phyloP scores from a whole-genome alignment of 2,329 filamentous ascomycete genomes.

The Alternaria sp. region DNA sequence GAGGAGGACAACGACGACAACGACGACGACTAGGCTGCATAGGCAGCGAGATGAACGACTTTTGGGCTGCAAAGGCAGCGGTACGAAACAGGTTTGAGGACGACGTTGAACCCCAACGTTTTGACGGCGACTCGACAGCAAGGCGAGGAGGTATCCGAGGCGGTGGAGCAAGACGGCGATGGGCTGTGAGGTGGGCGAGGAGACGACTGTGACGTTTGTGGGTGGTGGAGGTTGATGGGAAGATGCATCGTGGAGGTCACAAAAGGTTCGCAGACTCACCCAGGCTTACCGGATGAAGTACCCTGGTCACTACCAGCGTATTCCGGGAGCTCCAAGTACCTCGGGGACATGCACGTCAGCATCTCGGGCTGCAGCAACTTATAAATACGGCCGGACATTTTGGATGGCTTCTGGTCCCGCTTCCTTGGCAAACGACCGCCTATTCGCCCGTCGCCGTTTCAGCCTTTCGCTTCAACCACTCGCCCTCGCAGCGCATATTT shows the following conservation, averaged over 20 bases:
- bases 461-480: constrained; percentile 11
- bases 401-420: neutral
- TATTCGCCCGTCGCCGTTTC: constrained; percentile 11
- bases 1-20: neutral
- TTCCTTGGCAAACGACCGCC: constrained; percentile 11
- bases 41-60: neutral
- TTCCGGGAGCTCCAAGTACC: neutral
- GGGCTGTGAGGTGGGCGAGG: neutral
- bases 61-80: neutral
- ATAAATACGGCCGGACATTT: neutral
- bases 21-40: neutral
- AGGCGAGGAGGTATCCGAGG: neutral
- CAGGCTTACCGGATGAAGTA: neutral
- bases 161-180: no score
- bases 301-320: neutral
- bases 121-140: neutral
- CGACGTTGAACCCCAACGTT: neutral
- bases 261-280: neutral
- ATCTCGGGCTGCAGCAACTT: neutral
- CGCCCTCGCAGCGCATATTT: constrained; percentile 4
- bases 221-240: neutral
- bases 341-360: neutral
- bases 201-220: neutral
- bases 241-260: neutral
- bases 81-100: neutral